These are phyloP conservation scores for Dentipellis sp. DNA, from an alignment of 768 basidiomycete species.

Conservation along the genomic window DNA sequence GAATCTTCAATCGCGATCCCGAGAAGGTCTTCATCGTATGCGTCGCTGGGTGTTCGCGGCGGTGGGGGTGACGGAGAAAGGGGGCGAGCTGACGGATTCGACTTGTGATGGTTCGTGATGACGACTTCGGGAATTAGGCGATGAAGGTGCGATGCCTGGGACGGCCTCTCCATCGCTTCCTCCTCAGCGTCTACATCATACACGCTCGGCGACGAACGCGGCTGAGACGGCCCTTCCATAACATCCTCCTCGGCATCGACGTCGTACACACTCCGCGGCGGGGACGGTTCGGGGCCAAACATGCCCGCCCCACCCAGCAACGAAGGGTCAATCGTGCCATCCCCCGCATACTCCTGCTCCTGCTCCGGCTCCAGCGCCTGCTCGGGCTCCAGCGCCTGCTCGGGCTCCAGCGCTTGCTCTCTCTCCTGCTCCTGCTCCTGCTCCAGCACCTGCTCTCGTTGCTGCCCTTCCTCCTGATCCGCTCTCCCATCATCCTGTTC, in stretches of 20 bases:
- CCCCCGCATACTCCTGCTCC: conserved; percentile 1
- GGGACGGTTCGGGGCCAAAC: neutral
- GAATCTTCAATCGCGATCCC: neutral
- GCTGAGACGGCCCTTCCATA: neutral
- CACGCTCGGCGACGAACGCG: neutral
- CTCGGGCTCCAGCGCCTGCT: neutral
- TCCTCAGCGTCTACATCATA: neutral
- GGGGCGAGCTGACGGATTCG: neutral
- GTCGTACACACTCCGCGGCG: neutral
- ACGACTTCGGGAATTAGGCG: neutral
- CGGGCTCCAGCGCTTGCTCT: neutral
- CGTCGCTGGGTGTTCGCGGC: neutral
- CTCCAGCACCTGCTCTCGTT: too few relatives aligned
- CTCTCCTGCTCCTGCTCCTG: neutral
- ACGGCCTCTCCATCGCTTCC: neutral
- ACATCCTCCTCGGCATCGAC: neutral
- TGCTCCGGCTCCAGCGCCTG: neutral
- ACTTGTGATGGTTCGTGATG: neutral
- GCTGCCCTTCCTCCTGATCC: too few relatives aligned
- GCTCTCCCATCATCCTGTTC: too few relatives aligned
- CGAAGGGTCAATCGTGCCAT: conserved; percentile 12
- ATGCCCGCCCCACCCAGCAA: conserved; percentile 3
- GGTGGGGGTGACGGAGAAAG: neutral
- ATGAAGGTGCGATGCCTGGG: neutral
- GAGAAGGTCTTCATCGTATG: neutral